These are phyloP conservation scores for Rhexocercosporidium sp. DNA, from an alignment of 2,329 filamentous ascomycete species.

Conservation along the genomic window DNA sequence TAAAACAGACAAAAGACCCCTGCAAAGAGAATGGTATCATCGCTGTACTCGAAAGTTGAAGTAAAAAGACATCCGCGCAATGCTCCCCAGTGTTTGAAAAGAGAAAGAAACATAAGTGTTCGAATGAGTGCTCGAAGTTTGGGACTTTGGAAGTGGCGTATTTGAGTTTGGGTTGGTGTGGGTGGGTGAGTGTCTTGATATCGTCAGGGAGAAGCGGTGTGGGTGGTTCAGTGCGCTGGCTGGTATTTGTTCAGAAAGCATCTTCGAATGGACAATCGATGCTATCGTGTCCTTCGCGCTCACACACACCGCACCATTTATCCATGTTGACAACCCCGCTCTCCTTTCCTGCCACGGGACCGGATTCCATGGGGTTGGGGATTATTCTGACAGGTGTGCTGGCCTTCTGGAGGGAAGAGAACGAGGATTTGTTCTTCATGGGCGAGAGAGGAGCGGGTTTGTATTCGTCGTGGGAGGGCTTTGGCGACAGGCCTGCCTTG, in stretches of 20 bases:
- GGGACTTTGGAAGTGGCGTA: not conserved
- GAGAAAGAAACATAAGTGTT: not conserved
- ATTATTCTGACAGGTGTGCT: constrained; percentile 53
- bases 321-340: constrained; percentile 78
- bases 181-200: too few relatives aligned
- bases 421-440: constrained; percentile 47
- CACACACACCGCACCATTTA: constrained; percentile 97
- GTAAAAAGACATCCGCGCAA: constrained; percentile 25
- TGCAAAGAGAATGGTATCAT: constrained; percentile 37
- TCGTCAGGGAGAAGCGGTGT: not conserved
- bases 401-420: constrained; percentile 40
- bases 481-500: constrained; percentile 48
- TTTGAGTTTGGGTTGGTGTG: not conserved
- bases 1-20: not conserved
- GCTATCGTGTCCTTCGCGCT: constrained; percentile 94
- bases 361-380: constrained; percentile 67
- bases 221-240: not conserved
- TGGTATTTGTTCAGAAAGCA: constrained; percentile 64
- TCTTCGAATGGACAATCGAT: constrained; percentile 95
- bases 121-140: not conserved
- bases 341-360: constrained; percentile 77
- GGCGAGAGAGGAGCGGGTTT: constrained; percentile 62
- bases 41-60: constrained; percentile 29
- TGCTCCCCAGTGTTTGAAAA: constrained; percentile 21
- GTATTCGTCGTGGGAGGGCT: constrained; percentile 47